These are phyloP conservation scores for Kodamaea plutei DNA, from an alignment of 1,139 yeast genomes.

Conservation along the genomic window DNA sequence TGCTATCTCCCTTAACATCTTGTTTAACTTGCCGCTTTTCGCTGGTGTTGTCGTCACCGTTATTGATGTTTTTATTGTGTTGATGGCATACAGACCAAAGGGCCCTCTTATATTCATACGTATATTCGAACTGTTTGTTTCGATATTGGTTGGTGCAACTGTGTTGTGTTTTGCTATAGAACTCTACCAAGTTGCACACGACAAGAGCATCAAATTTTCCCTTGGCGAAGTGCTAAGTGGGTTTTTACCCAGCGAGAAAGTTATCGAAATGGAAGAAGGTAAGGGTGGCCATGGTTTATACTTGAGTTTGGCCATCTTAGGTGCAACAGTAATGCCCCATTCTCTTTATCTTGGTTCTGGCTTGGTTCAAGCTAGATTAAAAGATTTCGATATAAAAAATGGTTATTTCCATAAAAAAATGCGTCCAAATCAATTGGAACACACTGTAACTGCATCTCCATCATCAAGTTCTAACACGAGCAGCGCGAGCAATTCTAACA, in stretches of 20 bases:
- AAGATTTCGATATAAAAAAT: constrained; percentile 70
- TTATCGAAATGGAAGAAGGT: constrained; percentile 54
- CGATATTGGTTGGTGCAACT: constrained; percentile 72
- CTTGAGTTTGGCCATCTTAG: constrained; percentile 83
- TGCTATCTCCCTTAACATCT: constrained; percentile 81
- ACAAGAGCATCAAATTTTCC: constrained; percentile 45
- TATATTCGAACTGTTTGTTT: constrained; percentile 77
- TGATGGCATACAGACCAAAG: constrained; percentile 86
- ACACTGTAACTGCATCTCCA: no score
- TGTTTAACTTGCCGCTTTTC: constrained; percentile 71
- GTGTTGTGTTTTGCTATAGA: constrained; percentile 83
- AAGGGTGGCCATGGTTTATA: constrained; percentile 72
- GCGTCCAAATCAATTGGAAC: not conserved
- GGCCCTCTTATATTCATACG: constrained; percentile 78
- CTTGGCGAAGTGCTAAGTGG: constrained; percentile 61
- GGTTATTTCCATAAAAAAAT: constrained; percentile 37
- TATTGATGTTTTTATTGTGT: constrained; percentile 76
- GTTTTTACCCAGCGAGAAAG: constrained; percentile 70
- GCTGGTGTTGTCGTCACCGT: constrained; percentile 81
- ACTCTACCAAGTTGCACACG: constrained; percentile 61
- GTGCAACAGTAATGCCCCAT: constrained; percentile 99
- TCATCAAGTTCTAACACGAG: not conserved
- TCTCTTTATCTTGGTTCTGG: constrained; percentile 90
- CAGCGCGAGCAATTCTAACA: not conserved
- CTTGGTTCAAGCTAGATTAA: constrained; percentile 82